These are phyloP conservation scores for Penicillium taxi DNA, from an alignment of 495 filamentous ascomycete genomes.

Conservation along the genomic window DNA sequence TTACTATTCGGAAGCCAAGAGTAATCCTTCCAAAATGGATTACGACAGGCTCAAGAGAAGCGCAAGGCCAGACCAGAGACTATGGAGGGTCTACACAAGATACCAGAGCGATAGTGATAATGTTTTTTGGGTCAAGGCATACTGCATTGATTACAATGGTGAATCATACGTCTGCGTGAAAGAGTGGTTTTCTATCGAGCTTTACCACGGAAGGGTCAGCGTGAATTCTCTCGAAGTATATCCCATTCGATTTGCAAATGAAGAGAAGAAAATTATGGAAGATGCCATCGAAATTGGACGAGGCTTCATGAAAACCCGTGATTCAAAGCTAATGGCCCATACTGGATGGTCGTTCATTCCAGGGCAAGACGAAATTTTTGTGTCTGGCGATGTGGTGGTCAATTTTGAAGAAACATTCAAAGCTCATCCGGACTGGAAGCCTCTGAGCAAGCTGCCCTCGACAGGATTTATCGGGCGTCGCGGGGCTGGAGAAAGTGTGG, in stretches of 20 bases:
- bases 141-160: constrained; percentile 1
- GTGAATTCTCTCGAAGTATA: neutral
- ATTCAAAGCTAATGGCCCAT: neutral
- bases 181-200: neutral
- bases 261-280: neutral
- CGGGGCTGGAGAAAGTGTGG: neutral
- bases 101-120: too few relatives aligned
- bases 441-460: neutral
- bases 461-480: too few relatives aligned
- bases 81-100: too few relatives aligned
- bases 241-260: neutral
- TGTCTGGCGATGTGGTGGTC: constrained; percentile 1
- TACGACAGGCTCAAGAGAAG: too few relatives aligned
- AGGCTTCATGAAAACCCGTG: neutral
- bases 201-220: neutral
- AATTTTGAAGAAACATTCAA: constrained; percentile 1
- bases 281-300: neutral
- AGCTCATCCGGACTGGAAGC: constrained; percentile 1
- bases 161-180: constrained; percentile 2
- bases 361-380: neutral
- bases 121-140: neutral
- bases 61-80: too few relatives aligned
- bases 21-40: too few relatives aligned
- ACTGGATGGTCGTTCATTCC: neutral
- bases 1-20: too few relatives aligned